phyloP scores from a whole-genome alignment of 2,329 filamentous ascomycete genomes.

The Alternaria sp. region DNA sequence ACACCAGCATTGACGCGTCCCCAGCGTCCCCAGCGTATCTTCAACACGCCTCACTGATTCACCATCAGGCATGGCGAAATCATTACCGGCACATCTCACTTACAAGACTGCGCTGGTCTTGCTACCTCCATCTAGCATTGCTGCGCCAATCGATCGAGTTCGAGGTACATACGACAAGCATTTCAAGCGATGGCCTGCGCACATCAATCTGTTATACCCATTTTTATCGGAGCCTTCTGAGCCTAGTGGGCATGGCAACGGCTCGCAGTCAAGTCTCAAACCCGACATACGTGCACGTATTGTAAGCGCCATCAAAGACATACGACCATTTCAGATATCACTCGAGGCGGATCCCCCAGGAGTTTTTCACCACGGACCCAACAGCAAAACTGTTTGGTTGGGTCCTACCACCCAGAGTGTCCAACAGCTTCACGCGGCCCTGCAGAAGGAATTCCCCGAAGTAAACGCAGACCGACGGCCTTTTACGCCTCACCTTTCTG shows the following conservation, averaged over 20 bases:
- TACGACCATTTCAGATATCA: slow-evolving; percentile 28
- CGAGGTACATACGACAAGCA: slow-evolving; percentile 36
- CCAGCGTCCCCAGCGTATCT: neutral
- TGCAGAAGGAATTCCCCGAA: slow-evolving; percentile 38
- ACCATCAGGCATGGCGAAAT: slow-evolving; percentile 18
- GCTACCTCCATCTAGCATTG: slow-evolving; percentile 32
- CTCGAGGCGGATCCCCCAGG: slow-evolving; percentile 32
- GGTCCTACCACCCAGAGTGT: slow-evolving; percentile 23
- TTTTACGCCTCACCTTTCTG: slow-evolving; percentile 38
- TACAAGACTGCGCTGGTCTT: slow-evolving; percentile 38
- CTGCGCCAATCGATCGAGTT: slow-evolving; percentile 35
- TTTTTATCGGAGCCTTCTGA: slow-evolving; percentile 35
- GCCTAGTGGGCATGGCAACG: slow-evolving; percentile 8
- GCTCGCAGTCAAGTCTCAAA: slow-evolving; percentile 18
- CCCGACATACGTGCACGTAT: slow-evolving; percentile 33
- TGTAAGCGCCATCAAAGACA: slow-evolving; percentile 22
- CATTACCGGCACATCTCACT: slow-evolving; percentile 30
- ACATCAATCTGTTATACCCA: slow-evolving; percentile 44
- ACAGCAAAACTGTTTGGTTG: slow-evolving; percentile 36
- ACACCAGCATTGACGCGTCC: neutral
- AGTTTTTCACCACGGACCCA: slow-evolving; percentile 24
- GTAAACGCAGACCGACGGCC: slow-evolving; percentile 29
- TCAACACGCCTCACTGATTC: neutral
- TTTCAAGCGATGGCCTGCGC: slow-evolving; percentile 41
- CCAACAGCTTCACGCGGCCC: slow-evolving; percentile 32